A percentile compares a stretch with the other conserved stretches of the same genome.
Evolutionary conservation across 1,284 basidiomycete genomes (phyloP).

Genomic region (Phaffia rhodozyma): DNA sequence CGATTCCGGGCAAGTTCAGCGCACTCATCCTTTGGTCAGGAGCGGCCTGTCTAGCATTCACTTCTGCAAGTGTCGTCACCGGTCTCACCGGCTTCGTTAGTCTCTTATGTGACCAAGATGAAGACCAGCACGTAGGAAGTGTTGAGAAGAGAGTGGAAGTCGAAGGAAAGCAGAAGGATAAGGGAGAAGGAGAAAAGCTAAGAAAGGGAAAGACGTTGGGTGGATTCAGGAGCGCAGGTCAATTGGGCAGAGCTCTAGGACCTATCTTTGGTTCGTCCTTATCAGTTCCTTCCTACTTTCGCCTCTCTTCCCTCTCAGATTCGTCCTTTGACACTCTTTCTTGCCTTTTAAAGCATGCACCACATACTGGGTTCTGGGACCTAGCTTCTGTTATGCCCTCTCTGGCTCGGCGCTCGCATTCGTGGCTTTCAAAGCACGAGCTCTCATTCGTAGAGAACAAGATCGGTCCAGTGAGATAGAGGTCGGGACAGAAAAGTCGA

Average conservation of each 20-base stretch:
- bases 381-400: conserved; percentile 57
- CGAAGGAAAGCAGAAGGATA: conserved; percentile 11
- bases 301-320: not conserved
- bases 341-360: conserved; percentile 48
- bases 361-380: conserved; percentile 52
- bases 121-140: conserved; percentile 45
- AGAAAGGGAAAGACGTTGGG: conserved; percentile 77
- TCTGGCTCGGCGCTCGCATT: conserved; percentile 42
- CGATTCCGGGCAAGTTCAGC: not conserved
- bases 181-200: conserved; percentile 35
- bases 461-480: no score
- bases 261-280: conserved; percentile 58
- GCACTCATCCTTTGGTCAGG: conserved; percentile 51
- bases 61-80: conserved; percentile 82
- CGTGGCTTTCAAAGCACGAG: conserved; percentile 13
- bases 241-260: conserved; percentile 77
- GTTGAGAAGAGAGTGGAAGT: conserved; percentile 23
- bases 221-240: conserved; percentile 61
- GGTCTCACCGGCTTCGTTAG: conserved; percentile 74
- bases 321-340: conserved; percentile 1
- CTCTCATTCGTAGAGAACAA: conserved; percentile 8
- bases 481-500: no score
- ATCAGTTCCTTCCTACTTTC: conserved; percentile 5
- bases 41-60: conserved; percentile 72
- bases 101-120: conserved; percentile 59